Evolutionary conservation across 106 monocot genomes (phyloP).

Genomic region (Platanthera guangdongensis): DNA sequence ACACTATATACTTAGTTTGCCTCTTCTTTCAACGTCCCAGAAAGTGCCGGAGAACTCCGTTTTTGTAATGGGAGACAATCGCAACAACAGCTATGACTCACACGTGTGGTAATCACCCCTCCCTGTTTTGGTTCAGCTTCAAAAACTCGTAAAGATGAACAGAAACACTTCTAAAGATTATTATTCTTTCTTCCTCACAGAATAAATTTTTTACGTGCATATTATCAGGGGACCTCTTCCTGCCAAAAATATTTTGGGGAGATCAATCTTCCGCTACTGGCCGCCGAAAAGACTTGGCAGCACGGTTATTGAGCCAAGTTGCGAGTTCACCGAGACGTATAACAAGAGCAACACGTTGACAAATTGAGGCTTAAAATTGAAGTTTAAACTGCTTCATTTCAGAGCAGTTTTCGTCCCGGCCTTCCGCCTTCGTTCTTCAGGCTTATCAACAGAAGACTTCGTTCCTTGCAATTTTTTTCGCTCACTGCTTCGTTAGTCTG

Average conservation of each 20-base stretch:
- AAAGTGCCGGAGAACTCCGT: slow-evolving; percentile 70
- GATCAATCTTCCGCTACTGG: slow-evolving; percentile 93
- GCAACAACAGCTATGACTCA: slow-evolving; percentile 98
- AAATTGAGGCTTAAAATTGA: not conserved
- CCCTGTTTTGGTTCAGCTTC: not conserved
- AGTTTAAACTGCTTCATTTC: not conserved
- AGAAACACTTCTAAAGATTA: not conserved
- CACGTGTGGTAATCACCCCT: slow-evolving; percentile 71
- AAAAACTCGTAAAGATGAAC: not conserved
- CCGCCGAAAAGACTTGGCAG: slow-evolving; percentile 73
- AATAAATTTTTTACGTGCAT: not conserved
- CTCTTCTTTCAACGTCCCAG: slow-evolving; percentile 27
- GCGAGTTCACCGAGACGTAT: not conserved
- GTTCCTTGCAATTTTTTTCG: too few relatives aligned
- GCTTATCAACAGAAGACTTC: too few relatives aligned
- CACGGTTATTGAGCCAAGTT: slow-evolving; percentile 31
- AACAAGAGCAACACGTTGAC: slow-evolving; percentile 5
- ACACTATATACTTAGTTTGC: not conserved
- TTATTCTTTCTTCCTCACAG: slow-evolving; percentile 4
- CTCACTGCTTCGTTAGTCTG: not conserved
- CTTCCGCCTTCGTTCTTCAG: too few relatives aligned
- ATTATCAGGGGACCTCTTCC: slow-evolving; percentile 81
- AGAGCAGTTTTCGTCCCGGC: too few relatives aligned
- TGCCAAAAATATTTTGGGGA: slow-evolving; percentile 72
- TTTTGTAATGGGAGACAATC: slow-evolving; percentile 98